Percentiles rank a stretch among this genome's conserved stretches.
Evolutionary conservation across 768 basidiomycete genomes (phyloP).

Genomic region (Termitomyces sp.): DNA sequence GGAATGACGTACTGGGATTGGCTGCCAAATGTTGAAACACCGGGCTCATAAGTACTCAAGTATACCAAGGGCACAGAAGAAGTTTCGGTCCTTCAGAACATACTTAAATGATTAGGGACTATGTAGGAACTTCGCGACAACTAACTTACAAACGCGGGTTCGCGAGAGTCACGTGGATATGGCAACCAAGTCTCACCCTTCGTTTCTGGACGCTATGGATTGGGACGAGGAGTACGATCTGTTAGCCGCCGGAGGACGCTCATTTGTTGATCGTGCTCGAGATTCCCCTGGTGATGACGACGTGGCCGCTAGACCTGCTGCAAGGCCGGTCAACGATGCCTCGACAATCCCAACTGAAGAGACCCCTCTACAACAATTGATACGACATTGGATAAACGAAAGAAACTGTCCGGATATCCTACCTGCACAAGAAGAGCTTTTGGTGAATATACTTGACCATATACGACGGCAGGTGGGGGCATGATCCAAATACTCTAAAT

Average conservation of each 20-base stretch:
- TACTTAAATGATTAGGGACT: no score
- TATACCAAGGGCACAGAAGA: no score
- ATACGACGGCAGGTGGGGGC: conserved; percentile 76
- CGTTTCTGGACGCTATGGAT: conserved; percentile 22
- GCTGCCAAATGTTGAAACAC: no score
- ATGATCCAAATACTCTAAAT: neutral
- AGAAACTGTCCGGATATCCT: conserved; percentile 78
- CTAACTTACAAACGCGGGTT: no score
- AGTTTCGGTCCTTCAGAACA: no score
- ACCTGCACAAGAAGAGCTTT: conserved; percentile 65
- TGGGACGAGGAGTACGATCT: conserved; percentile 37
- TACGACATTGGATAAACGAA: conserved; percentile 85
- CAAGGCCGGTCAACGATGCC: conserved; percentile 4
- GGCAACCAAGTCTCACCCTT: neutral
- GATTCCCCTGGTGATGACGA: conserved; percentile 35
- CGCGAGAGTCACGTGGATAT: neutral
- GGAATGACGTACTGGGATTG: neutral
- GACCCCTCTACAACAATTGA: conserved; percentile 66
- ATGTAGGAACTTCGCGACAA: no score
- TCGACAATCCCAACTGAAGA: conserved; percentile 27
- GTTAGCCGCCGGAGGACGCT: conserved; percentile 18
- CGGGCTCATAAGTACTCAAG: no score
- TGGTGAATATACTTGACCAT: conserved; percentile 68
- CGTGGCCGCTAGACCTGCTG: conserved; percentile 25
- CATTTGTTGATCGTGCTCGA: conserved; percentile 29